Percentiles rank a stretch among this genome's conserved stretches.
Conservation (phyloP, 495 filamentous ascomycete genomes). For the Massariosphaeria phaeospora region DNA sequence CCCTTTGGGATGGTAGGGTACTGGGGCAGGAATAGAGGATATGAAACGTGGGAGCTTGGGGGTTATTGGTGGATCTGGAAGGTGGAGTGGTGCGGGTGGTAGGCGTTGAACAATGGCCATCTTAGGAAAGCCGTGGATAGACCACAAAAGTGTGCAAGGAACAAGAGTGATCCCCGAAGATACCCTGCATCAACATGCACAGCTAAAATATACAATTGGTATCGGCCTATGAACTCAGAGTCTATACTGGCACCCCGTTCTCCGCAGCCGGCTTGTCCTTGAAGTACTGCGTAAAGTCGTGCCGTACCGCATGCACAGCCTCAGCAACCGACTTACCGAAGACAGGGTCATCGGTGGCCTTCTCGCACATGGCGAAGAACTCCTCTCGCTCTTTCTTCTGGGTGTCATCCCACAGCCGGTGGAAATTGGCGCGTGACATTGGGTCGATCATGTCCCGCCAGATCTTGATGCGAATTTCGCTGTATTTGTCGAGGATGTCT, state of each 20-base stretch:
- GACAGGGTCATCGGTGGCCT: conserved; percentile 21
- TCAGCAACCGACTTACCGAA: conserved; percentile 20
- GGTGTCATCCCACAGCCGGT: conserved; percentile 22
- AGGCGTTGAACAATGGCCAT: too few relatives aligned
- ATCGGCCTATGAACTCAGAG: too few relatives aligned
- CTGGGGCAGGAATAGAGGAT: too few relatives aligned
- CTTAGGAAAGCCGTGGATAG: too few relatives aligned
- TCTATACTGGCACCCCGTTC: conserved; percentile 12
- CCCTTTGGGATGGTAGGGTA: too few relatives aligned
- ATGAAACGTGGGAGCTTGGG: too few relatives aligned
- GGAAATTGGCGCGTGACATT: conserved; percentile 50
- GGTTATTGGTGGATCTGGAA: too few relatives aligned
- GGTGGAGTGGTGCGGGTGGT: too few relatives aligned
- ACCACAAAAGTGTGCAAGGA: too few relatives aligned
- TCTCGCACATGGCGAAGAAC: conserved; percentile 29
- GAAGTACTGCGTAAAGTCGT: conserved; percentile 30
- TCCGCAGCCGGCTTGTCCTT: conserved; percentile 14
- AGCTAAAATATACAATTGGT: too few relatives aligned
- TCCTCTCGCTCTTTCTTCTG: conserved; percentile 14
- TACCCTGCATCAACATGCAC: too few relatives aligned
- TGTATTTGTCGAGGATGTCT: conserved; percentile 54
- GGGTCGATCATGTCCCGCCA: conserved; percentile 54
- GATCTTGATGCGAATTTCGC: conserved; percentile 53
- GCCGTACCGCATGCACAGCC: conserved; percentile 17
- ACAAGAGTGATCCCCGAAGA: too few relatives aligned